Conservation (phyloP, 2,329 filamentous ascomycete genomes). For the Colletotrichum acutatum region DNA sequence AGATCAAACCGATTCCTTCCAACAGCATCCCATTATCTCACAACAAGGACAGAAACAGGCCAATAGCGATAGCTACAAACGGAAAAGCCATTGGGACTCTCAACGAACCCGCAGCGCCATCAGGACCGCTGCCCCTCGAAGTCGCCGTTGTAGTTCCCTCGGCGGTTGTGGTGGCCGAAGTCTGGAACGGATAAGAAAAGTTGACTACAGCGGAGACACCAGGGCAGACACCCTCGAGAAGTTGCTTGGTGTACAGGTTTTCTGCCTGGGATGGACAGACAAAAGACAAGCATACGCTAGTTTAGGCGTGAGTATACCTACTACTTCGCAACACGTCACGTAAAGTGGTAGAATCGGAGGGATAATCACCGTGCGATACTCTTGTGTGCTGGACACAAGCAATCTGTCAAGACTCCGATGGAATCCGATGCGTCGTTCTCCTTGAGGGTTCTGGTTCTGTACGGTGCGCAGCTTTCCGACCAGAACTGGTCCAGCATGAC, state of each 20-base stretch:
- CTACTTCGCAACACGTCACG: not conserved
- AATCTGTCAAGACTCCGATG: not conserved
- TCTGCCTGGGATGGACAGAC: constrained; percentile 10
- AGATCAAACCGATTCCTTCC: too few relatives aligned
- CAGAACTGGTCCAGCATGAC: constrained; percentile 3
- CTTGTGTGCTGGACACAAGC: constrained; percentile 8
- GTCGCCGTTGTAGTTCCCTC: not conserved
- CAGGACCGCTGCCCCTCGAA: not conserved
- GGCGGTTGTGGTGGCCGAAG: not conserved
- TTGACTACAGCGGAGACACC: not conserved
- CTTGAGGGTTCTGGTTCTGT: not conserved
- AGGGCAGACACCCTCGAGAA: constrained; percentile 19
- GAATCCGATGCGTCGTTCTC: not conserved
- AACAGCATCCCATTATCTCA: not conserved
- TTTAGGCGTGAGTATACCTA: not conserved
- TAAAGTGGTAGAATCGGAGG: too few relatives aligned
- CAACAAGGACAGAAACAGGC: not conserved
- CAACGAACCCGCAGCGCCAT: not conserved
- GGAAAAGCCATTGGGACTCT: not conserved
- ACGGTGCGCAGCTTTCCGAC: not conserved
- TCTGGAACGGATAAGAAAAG: not conserved
- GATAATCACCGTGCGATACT: not conserved
- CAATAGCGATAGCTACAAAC: not conserved
- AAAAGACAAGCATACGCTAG: not conserved
- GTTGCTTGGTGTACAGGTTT: constrained; percentile 5